Percentiles rank a stretch among this genome's conserved stretches.
These are phyloP conservation scores for Stemphylium lycopersici DNA, from an alignment of 2,329 filamentous ascomycete species.

Conservation along the genomic window DNA sequence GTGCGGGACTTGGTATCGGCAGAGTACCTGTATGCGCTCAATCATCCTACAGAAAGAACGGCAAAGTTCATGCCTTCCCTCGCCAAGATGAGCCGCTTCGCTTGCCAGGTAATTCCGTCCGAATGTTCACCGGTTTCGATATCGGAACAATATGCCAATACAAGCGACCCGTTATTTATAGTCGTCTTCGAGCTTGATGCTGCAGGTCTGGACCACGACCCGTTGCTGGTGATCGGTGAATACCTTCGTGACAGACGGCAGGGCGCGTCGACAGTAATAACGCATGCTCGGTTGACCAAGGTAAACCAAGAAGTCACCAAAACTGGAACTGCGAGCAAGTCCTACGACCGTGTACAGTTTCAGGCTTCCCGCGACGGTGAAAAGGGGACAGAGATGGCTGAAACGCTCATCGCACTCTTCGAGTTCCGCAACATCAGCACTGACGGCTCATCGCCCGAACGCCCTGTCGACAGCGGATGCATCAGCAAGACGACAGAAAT, in stretches of 20 bases:
- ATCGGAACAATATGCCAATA: neutral
- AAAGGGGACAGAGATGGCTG: neutral
- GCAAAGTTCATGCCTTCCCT: slow-evolving; percentile 21
- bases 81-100: slow-evolving; percentile 19
- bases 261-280: neutral
- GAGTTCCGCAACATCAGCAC: neutral
- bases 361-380: neutral
- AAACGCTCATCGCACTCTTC: slow-evolving; percentile 8
- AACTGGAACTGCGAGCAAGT: slow-evolving; percentile 16
- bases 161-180: neutral
- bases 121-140: neutral
- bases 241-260: neutral
- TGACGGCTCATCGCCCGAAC: neutral
- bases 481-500: neutral
- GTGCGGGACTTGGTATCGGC: slow-evolving; percentile 10
- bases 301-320: slow-evolving; percentile 9
- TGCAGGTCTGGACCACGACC: neutral
- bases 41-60: slow-evolving; percentile 17
- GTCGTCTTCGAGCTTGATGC: neutral
- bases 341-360: slow-evolving; percentile 17
- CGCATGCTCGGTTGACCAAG: neutral
- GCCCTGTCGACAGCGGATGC: neutral
- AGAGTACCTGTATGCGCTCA: slow-evolving; percentile 15
- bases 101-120: slow-evolving; percentile 8
- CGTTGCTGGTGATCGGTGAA: neutral